phyloP scores from a whole-genome alignment of 257 asterid genomes.

The Solanum chilense region DNA sequence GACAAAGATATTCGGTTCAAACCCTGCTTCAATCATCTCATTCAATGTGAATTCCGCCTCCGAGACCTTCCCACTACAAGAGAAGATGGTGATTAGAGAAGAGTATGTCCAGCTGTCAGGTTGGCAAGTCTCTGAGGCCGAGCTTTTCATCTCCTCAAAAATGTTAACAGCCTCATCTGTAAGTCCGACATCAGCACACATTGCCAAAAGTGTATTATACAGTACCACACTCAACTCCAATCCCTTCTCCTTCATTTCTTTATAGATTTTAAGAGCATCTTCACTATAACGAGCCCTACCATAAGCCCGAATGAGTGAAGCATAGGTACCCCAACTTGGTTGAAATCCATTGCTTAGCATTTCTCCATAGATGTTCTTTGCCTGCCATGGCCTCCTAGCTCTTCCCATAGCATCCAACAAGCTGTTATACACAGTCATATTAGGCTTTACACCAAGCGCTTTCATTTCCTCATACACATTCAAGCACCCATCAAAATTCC shows the following conservation, averaged over 20 bases:
- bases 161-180: constrained; percentile 68
- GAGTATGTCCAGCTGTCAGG: constrained; percentile 85
- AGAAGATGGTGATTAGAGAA: constrained; percentile 57
- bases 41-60: constrained; percentile 61
- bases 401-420: constrained; percentile 94
- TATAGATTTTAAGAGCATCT: constrained; percentile 62
- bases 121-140: constrained; percentile 28
- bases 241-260: constrained; percentile 82
- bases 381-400: constrained; percentile 96
- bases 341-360: constrained; percentile 47
- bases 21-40: constrained; percentile 75
- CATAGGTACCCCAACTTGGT: constrained; percentile 73
- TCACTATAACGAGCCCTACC: constrained; percentile 64
- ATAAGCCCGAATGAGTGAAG: constrained; percentile 66
- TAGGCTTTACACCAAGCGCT: constrained; percentile 57
- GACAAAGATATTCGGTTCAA: constrained; percentile 60
- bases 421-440: constrained; percentile 48
- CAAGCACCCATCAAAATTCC: constrained; percentile 88
- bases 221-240: constrained; percentile 49
- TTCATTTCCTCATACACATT: constrained; percentile 92
- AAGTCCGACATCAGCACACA: constrained; percentile 76
- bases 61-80: constrained; percentile 75
- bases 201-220: constrained; percentile 66
- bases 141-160: constrained; percentile 62
- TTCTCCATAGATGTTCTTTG: constrained; percentile 54